Base-by-base conservation (phyloP, 768 basidiomycete genomes). In the Boletus pseudopeckii region DNA sequence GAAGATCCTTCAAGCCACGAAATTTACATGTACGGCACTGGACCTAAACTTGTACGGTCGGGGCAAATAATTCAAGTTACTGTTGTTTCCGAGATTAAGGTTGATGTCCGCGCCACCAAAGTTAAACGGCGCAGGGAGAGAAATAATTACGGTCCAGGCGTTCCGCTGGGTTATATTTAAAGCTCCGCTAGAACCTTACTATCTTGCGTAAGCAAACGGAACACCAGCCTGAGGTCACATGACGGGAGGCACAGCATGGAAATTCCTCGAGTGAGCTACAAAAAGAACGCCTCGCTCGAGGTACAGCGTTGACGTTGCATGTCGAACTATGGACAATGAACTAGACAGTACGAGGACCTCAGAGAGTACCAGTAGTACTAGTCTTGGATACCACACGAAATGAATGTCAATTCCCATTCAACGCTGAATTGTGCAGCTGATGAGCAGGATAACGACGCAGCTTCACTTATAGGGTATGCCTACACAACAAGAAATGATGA, bases 401-500 rank as follows among this genome's bases (percentile, higher is more conserved):
- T 40, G 13, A 62, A 40, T 40, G 13, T 22, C n/a, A 37, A 34
- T 18, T 36, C 40, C 45, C 38, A 40, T 34, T 40, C 18, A 24
- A n/a, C 24, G 13, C 28, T 33, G 1, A 34, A 39, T 37, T 22
- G 22, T 26, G 37, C 24, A 37, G 15, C 36, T 20, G 26, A 37
- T 11, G 11, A 15, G n/a, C 8, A 45, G 20, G n/a, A 42, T 15
- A 32, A 7, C 3, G 9, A 6, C 13, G 10, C 17, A 24, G 26
- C 45, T 36, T 64, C 51, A 70, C 54, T 67, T 66, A 46, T 68
- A 68, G 11, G 68, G 67, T 57, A 66, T 73, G 10, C 63, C 67
- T 74, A 48, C 3, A 42, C 18, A 53, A 43, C 45, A 54, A 52
- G 42, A 50, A 44, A 14, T 11, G 8, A 22, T 56, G n/a, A 57